Evolutionary conservation across 2,329 filamentous ascomycete species (phyloP).

Genomic region (Alternaria ventricosa): DNA sequence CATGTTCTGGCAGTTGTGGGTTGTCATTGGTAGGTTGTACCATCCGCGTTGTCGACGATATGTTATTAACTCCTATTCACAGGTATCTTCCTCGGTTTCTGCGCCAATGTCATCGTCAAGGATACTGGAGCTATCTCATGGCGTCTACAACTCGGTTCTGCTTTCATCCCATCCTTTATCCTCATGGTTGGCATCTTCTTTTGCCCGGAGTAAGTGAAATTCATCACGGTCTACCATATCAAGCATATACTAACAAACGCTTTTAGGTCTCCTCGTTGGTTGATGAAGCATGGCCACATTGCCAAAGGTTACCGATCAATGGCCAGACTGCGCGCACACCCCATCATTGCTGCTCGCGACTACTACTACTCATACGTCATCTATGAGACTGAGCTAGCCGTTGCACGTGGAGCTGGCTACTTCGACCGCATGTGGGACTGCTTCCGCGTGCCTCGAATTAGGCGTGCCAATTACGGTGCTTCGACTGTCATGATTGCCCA

Average conservation of each 20-base stretch:
- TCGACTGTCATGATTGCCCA: slow-evolving; percentile 51
- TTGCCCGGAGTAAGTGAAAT: slow-evolving; percentile 40
- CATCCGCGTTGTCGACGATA: slow-evolving; percentile 4
- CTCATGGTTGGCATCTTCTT: slow-evolving; percentile 46
- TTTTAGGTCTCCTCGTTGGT: slow-evolving; percentile 45
- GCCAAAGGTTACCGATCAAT: slow-evolving; percentile 58
- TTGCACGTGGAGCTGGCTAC: slow-evolving; percentile 44
- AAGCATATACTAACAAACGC: neutral
- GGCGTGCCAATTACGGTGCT: slow-evolving; percentile 48
- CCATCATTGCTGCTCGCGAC: slow-evolving; percentile 45
- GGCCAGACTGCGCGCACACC: slow-evolving; percentile 47
- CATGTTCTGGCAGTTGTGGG: slow-evolving; percentile 50
- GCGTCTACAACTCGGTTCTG: slow-evolving; percentile 48
- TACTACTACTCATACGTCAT: slow-evolving; percentile 49
- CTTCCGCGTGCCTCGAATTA: slow-evolving; percentile 50
- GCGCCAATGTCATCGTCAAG: slow-evolving; percentile 57
- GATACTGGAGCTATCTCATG: slow-evolving; percentile 46
- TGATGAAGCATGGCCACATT: slow-evolving; percentile 46
- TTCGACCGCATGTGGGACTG: slow-evolving; percentile 56
- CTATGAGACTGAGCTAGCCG: slow-evolving; percentile 44
- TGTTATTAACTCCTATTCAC: slow-evolving; percentile 7
- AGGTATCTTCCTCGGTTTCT: slow-evolving; percentile 56
- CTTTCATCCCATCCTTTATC: slow-evolving; percentile 49
- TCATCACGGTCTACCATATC: fast-evolving
- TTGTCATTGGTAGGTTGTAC: slow-evolving; percentile 38